These are phyloP conservation scores for Exophiala alcalophila DNA, from an alignment of 2,329 filamentous ascomycete genomes.

Conservation along the genomic window DNA sequence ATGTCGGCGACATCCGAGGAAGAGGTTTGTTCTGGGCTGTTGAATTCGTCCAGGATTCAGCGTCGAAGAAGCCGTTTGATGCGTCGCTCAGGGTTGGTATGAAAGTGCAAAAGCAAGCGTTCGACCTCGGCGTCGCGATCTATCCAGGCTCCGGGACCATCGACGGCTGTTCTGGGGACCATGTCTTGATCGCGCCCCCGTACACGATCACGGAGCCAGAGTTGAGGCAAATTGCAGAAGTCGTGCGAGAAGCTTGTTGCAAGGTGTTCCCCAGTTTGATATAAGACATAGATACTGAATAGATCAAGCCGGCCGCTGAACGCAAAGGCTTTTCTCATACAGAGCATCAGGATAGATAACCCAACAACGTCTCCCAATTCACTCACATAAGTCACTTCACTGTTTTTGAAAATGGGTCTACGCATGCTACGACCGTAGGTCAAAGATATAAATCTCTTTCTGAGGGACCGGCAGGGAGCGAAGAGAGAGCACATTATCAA, in stretches of 20 bases:
- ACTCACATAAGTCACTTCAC: no score
- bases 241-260: constrained; percentile 44
- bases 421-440: no score
- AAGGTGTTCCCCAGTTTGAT: no score
- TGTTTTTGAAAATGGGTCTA: no score
- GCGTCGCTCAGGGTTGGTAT: constrained; percentile 42
- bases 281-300: no score
- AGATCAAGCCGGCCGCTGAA: no score
- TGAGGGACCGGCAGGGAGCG: no score
- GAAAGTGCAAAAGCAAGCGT: constrained; percentile 43
- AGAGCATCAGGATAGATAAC: no score
- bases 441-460: no score
- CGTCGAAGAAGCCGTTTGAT: constrained; percentile 54
- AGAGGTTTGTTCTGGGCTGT: constrained; percentile 59
- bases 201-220: constrained; percentile 51
- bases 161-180: constrained; percentile 53
- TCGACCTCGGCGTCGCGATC: constrained; percentile 43
- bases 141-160: constrained; percentile 53
- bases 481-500: no score
- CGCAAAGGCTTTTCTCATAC: no score
- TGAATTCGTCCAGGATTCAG: constrained; percentile 58
- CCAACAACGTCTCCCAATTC: no score
- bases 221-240: constrained; percentile 50
- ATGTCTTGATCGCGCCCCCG: constrained; percentile 53
- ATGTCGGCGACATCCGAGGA: constrained; percentile 60